These are phyloP conservation scores for Alternaria sp. DNA, from an alignment of 2,329 filamentous ascomycete species.

Conservation along the genomic window DNA sequence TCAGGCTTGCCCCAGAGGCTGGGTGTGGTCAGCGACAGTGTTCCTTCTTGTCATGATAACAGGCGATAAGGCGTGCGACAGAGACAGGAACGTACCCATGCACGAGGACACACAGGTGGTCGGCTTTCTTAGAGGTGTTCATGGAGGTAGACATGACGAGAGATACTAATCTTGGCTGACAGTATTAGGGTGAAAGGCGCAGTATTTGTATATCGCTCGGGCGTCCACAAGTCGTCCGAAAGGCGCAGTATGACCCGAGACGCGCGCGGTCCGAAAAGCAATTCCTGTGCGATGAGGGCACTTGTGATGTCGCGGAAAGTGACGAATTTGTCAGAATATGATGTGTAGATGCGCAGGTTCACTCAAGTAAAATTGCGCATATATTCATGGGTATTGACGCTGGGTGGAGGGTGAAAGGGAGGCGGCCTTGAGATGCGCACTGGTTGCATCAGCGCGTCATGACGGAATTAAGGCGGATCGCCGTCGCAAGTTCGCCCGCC, in stretches of 20 bases:
- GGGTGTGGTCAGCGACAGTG: constrained; percentile 20
- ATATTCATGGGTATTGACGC: neutral
- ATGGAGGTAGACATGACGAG: constrained; percentile 24
- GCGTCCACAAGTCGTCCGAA: constrained; percentile 27
- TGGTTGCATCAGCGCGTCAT: constrained; percentile 18
- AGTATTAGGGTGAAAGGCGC: constrained; percentile 11
- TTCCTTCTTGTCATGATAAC: neutral
- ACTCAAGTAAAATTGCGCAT: neutral
- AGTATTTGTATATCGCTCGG: constrained; percentile 19
- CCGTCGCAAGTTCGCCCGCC: constrained; percentile 12
- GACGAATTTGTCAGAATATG: neutral
- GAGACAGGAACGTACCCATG: constrained; percentile 65
- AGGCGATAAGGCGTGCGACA: constrained; percentile 1
- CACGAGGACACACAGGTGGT: constrained; percentile 78
- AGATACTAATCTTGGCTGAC: constrained; percentile 1
- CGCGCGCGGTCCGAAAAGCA: constrained; percentile 8
- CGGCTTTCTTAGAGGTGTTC: constrained; percentile 45
- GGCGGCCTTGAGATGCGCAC: neutral
- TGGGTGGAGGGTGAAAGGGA: neutral
- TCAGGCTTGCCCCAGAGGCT: constrained; percentile 81
- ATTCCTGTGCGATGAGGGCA: neutral
- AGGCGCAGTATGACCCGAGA: constrained; percentile 14
- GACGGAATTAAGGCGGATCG: constrained; percentile 14
- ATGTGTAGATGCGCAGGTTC: neutral
- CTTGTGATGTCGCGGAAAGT: neutral